These are phyloP conservation scores for Lactarius sp. DNA, from an alignment of 768 basidiomycete species.

Conservation along the genomic window DNA sequence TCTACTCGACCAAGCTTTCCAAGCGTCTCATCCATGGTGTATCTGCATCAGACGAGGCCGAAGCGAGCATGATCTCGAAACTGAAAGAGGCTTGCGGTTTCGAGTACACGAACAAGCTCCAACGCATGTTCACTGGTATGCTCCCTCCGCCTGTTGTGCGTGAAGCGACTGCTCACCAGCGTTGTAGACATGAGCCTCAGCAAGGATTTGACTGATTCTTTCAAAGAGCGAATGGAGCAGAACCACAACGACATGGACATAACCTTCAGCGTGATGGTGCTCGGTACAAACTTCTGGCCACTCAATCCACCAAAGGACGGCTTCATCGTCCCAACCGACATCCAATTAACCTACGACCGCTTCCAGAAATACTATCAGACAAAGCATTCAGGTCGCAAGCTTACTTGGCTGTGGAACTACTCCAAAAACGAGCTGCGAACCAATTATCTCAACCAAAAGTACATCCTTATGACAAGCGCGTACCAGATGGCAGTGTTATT, in stretches of 20 bases:
- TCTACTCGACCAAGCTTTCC: conserved; percentile 91
- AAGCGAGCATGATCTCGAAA: conserved; percentile 97
- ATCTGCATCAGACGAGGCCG: conserved; percentile 93
- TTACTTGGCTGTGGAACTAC: conserved; percentile 99
- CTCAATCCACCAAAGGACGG: conserved; percentile 77
- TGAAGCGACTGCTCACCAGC: background rate
- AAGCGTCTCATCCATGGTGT: conserved; percentile 88
- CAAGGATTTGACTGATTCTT: conserved; percentile 92
- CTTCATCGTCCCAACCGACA: conserved; percentile 84
- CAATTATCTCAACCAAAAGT: conserved; percentile 90
- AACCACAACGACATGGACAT: conserved; percentile 84
- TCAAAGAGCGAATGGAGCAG: conserved; percentile 89
- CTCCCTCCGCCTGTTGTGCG: background rate
- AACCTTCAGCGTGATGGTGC: conserved; percentile 89
- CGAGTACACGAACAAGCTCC: conserved; percentile 94
- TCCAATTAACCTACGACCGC: conserved; percentile 81
- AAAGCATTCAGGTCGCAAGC: conserved; percentile 90
- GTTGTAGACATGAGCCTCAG: conserved; percentile 83
- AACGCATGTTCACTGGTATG: conserved; percentile 93
- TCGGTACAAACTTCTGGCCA: conserved; percentile 96
- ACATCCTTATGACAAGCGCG: conserved; percentile 91
- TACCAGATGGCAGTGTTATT: conserved; percentile 94
- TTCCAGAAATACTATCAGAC: conserved; percentile 92
- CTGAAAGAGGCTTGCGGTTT: conserved; percentile 95
- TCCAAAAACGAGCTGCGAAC: conserved; percentile 95